Evolutionary conservation across 495 filamentous ascomycete species (phyloP), one percentile per base, ranked within the genome.

Genomic region (Aspergillus nanangensis): DNA sequence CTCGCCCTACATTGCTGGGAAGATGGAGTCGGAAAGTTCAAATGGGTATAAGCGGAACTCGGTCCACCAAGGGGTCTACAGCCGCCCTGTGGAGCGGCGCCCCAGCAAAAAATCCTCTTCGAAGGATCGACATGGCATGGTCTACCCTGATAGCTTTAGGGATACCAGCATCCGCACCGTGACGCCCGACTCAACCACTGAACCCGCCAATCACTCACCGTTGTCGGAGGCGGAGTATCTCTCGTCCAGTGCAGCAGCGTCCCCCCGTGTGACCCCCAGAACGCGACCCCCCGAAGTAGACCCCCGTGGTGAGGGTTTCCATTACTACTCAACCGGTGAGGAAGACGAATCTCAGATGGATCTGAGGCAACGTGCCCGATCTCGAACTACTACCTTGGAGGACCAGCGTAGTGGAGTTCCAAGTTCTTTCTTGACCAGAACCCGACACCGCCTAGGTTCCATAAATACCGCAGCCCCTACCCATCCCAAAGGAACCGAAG

Each of bases 101-200:
- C 57, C 75, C 1, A 77, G 74, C 61, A 79, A 76, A 48, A 75
- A 78, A 49, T 72, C 73, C 14, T 75, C 74, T 15, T 78, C 75
- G 5, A 68, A 66, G 40, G 74, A 77, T 45, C 71, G 74, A 24
- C 72, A 75, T 56, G 75, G 72, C 33, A 75, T 74, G 59, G 63
- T 77, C 20, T 78, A 77, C 48, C 69, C 74, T 21, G 75, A 78
- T 43, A 74, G 63, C 39, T 77, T 77, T 52, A 67, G 60, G 43
- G 71, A 74, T 33, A 68, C 63, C 17, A 67, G 61, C 38, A 73
- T 75, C 50, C 65, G 71, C 47, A 70, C 71, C 19, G 69, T 74
- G 50, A 75, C 70, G 20, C 72, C 74, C 41, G 75, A 76, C 47
- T 65, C 71, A 29, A 44, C 45, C 29, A 55, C 61, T 24, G 58